A percentile compares a stretch with the other conserved stretches of the same genome.
Evolutionary conservation across 225 moss, liverwort and hornwort genomes (phyloP).

Genomic region (Lunularia cruciata): DNA sequence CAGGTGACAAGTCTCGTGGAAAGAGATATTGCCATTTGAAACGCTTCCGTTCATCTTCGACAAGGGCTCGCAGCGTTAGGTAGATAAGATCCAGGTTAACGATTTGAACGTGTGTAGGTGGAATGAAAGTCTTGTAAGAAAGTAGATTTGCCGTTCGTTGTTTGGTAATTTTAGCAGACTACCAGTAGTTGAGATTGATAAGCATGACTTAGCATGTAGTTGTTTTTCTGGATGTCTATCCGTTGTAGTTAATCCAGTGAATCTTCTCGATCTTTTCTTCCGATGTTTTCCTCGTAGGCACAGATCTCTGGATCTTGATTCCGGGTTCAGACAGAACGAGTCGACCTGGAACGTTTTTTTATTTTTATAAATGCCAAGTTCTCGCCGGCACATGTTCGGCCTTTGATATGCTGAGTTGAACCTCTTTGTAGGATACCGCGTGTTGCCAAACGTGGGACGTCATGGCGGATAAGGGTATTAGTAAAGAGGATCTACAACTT

Average conservation of each 20-base stretch:
- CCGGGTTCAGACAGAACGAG: not conserved
- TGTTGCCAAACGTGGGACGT: not conserved
- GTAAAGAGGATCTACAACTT: constrained; percentile 25
- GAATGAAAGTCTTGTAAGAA: not conserved
- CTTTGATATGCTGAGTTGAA: too few species aligned
- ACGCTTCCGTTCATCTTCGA: not conserved
- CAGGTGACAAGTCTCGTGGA: not conserved
- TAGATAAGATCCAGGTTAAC: not conserved
- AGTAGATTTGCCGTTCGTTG: not conserved
- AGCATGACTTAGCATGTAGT: not conserved
- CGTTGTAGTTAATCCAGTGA: not conserved
- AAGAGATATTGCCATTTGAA: not conserved
- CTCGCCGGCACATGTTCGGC: too few species aligned
- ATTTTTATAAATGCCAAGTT: too few species aligned
- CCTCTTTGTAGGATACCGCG: not conserved
- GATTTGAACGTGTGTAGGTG: not conserved
- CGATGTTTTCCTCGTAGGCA: not conserved
- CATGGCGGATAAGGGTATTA: constrained; percentile 31
- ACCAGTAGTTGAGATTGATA: too few species aligned
- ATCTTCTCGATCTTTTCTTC: not conserved
- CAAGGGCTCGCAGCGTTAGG: not conserved
- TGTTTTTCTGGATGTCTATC: not conserved
- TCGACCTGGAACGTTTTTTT: too few species aligned
- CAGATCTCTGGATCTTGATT: not conserved
- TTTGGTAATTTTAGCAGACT: too few species aligned